Conservation (phyloP, 805 yeast species). For the Lipomyces yamanashiensis region DNA sequence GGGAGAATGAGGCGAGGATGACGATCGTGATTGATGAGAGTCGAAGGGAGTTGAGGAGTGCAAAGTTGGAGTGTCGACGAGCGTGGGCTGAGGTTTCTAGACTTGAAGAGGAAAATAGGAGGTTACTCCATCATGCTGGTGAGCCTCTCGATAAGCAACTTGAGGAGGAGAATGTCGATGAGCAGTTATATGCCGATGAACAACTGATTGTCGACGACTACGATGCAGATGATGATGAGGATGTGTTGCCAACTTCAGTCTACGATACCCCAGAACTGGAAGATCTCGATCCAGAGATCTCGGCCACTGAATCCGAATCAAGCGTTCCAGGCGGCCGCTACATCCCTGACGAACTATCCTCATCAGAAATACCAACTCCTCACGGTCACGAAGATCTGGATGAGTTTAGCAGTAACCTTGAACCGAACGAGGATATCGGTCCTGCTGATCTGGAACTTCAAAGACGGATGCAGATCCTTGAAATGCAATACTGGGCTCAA, state of each 20-base stretch:
- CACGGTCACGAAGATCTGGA: not conserved
- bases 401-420: not conserved
- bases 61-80: constrained; percentile 31
- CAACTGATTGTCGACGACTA: not conserved
- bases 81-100: constrained; percentile 35
- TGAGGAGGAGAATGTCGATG: not conserved
- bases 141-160: not conserved
- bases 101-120: constrained; percentile 19
- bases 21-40: constrained; percentile 23
- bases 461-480: constrained; percentile 18
- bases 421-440: not conserved
- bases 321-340: constrained; percentile 18
- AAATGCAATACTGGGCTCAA: constrained; percentile 30
- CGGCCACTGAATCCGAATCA: constrained; percentile 4
- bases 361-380: not conserved
- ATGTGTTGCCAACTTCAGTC: not conserved
- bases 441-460: constrained; percentile 16
- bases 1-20: constrained; percentile 13
- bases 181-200: not conserved
- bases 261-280: not conserved
- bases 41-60: constrained; percentile 27
- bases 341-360: constrained; percentile 5
- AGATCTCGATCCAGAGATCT: constrained; percentile 1
- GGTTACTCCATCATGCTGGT: not conserved
- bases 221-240: not conserved